A percentile compares a stretch with the other conserved stretches of the same genome.
Conservation (phyloP, 129 eudicot species). For the Flaveria brownii region DNA sequence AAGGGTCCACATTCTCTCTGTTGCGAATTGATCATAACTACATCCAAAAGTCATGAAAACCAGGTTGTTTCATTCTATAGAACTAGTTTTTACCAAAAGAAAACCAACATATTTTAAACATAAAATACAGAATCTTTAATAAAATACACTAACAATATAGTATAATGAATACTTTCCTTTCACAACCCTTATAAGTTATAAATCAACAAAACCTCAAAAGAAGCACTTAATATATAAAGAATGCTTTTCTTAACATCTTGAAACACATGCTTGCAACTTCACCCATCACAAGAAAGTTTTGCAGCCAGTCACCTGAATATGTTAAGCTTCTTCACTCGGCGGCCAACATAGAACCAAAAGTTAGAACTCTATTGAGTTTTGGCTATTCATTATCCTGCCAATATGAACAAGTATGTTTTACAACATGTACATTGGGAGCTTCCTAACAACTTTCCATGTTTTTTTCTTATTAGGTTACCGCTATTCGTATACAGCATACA, state of each 20-base stretch:
- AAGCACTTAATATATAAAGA: background rate
- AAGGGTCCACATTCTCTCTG: too few relatives aligned
- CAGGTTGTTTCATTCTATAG: too few relatives aligned
- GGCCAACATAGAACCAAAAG: background rate
- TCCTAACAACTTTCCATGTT: too few relatives aligned
- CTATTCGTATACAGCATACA: background rate
- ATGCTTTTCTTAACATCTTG: background rate
- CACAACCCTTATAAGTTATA: background rate
- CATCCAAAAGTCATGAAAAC: background rate
- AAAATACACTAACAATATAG: too few relatives aligned
- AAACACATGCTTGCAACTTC: conserved; percentile 3
- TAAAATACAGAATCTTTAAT: too few relatives aligned
- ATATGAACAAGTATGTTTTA: too few relatives aligned
- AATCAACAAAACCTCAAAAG: background rate
- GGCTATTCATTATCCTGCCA: too few relatives aligned
- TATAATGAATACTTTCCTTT: too few relatives aligned
- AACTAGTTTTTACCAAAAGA: too few relatives aligned
- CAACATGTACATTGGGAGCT: too few relatives aligned
- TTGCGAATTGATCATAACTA: background rate
- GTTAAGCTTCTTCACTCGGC: background rate
- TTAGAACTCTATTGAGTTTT: background rate
- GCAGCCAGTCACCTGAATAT: conserved; percentile 13
- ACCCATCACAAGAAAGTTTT: background rate
- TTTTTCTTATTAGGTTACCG: too few relatives aligned
- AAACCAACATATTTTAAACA: too few relatives aligned